A percentile compares a stretch with the other conserved stretches of the same genome.
These are phyloP conservation scores for Triticum aestivum DNA, from an alignment of 176 grass and related monocot species.

Conservation along the genomic window IWGSC_CS_RefSeq_v2.1 NC_057813.1:86909937-86910436, in stretches of 20 bases:
- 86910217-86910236: conserved; percentile 19
- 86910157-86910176: background rate
- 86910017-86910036: background rate
- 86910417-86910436: background rate
- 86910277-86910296: conserved; percentile 94
- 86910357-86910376: conserved; percentile 80
- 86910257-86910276: conserved; percentile 99
- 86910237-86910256: conserved; percentile 79
- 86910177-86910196: background rate
- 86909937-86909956: background rate
- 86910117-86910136: background rate
- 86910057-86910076: background rate
- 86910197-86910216: background rate
- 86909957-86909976: background rate
- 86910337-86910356: conserved; percentile 90
- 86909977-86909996: background rate
- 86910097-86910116: background rate
- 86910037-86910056: background rate
- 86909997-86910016: background rate
- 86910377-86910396: conserved; percentile 55
- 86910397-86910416: background rate
- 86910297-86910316: conserved; percentile 76
- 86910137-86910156: background rate
- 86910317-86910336: conserved; percentile 63
- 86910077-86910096: background rate